Percentiles rank a stretch among this genome's conserved stretches.
These are phyloP conservation scores for Euphorbia tirucalli DNA, from an alignment of 345 rosid genomes.

Conservation along the genomic window DNA sequence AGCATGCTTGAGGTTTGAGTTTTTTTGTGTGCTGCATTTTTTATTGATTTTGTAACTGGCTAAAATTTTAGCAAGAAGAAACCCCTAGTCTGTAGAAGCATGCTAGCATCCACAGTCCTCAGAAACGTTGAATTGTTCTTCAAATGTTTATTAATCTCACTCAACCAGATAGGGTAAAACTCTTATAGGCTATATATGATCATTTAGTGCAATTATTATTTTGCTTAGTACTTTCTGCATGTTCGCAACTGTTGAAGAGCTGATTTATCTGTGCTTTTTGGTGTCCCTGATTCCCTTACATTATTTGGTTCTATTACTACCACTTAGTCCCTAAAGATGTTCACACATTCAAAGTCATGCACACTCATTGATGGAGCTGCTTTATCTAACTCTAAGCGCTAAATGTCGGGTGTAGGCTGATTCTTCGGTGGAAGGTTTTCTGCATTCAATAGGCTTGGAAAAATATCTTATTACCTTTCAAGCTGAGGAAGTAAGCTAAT, in stretches of 20 bases:
- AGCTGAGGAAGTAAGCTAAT: constrained; percentile 78
- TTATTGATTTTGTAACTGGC: not conserved
- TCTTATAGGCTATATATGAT: not conserved
- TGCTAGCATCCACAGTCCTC: not conserved
- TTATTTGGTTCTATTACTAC: not conserved
- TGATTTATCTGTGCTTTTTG: not conserved
- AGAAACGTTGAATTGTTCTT: not conserved
- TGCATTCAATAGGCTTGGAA: constrained; percentile 84
- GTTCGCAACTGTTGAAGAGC: not conserved
- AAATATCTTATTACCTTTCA: constrained; percentile 85
- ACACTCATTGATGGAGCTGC: not conserved
- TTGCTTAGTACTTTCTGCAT: not conserved
- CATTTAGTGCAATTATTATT: not conserved
- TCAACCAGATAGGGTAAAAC: not conserved
- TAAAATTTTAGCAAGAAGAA: constrained; percentile 4
- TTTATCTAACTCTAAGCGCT: constrained; percentile 13
- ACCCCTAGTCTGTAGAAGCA: not conserved
- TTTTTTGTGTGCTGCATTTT: not conserved
- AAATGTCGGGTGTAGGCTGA: constrained; percentile 58
- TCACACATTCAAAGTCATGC: not conserved
- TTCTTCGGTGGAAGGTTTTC: constrained; percentile 65
- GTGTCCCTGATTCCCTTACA: not conserved
- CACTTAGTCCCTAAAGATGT: not conserved
- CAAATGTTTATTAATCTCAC: not conserved
- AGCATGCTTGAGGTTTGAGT: not conserved